Base-by-base conservation (phyloP, 2,329 filamentous ascomycete species). In the Ascochyta lentis region DNA sequence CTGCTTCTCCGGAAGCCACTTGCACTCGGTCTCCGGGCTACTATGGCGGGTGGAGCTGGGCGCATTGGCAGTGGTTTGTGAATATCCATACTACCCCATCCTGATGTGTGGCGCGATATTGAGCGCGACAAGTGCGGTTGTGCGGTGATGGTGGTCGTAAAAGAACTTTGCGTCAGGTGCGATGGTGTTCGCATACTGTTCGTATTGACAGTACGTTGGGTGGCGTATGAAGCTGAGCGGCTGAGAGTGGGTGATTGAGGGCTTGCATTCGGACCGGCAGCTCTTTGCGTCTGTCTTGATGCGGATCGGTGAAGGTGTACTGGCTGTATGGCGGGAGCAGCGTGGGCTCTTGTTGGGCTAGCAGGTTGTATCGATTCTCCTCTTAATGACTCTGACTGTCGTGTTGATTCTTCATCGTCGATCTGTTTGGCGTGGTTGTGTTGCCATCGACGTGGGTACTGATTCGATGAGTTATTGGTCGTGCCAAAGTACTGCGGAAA, bases 401-500 rank as follows among this genome's bases (percentile, higher is more conserved):
- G 38, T 1, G 37, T 50, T 6, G 42, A 56, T 39, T 47, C 53
- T 16, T 50, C 47, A 6, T 56, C 53, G 6, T 50, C 46, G 4
- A 45, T 42, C 16, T 50, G 53, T 16, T 50, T 56, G 22, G 31
- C 26, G 24, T 56, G 48, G 13, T 38, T 50, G 22, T 44, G 42
- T 40, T 50, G 41, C 53, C 53, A 56, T 39, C 53, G 37, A 19
- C 53, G 47, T 19, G 53, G 53, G 19, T 56, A 56, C 29, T 39
- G 33, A 5, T 44, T 26, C 10, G 42, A 46, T 23, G 40, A 49
- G 34, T 41, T 37, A 13, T 58, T 55, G 0, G 60, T 57, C 22
- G 48, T 56, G 37, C 33, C 57, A 39, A 74, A 75, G n/a, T 70
- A 31, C 24, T 51, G 60, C 1, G 72, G 71, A 35, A 68, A 66